Evolutionary conservation across 768 basidiomycete genomes (phyloP).

Genomic region (Phylloporus rhodoxanthus): DNA sequence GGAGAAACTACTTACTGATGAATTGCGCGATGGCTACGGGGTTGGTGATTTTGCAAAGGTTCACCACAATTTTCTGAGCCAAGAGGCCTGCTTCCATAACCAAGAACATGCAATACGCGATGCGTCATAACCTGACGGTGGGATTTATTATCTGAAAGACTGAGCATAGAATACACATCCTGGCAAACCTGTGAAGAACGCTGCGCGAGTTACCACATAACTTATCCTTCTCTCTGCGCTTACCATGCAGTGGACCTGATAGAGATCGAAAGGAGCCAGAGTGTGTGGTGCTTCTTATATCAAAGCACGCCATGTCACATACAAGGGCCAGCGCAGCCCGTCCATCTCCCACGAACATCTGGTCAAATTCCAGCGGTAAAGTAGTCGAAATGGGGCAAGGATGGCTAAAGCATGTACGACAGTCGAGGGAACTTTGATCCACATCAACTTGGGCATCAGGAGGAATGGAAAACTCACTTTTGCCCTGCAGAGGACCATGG

Average conservation of each 20-base stretch:
- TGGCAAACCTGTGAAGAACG: constrained; percentile 16
- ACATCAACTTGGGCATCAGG: neutral
- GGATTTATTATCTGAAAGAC: constrained; percentile 20
- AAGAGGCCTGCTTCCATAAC: constrained; percentile 12
- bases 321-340: constrained; percentile 24
- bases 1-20: constrained; percentile 15
- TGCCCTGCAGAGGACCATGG: constrained; percentile 9
- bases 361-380: constrained; percentile 17
- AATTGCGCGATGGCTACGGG: constrained; percentile 20
- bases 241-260: constrained; percentile 21
- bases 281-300: neutral
- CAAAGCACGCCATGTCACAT: constrained; percentile 19
- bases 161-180: constrained; percentile 27
- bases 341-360: constrained; percentile 24
- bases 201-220: neutral
- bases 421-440: constrained; percentile 15
- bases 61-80: constrained; percentile 13
- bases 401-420: constrained; percentile 16
- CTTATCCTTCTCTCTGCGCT: neutral
- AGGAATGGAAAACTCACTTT: constrained; percentile 8
- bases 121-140: constrained; percentile 1
- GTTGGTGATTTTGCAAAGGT: neutral
- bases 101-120: constrained; percentile 17
- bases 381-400: constrained; percentile 16
- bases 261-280: constrained; percentile 18